Percentiles rank a stretch among this genome's conserved stretches.
phyloP scores from a whole-genome alignment of 2,329 filamentous ascomycete genomes.

The Cylindrodendrum hubeiense region DNA sequence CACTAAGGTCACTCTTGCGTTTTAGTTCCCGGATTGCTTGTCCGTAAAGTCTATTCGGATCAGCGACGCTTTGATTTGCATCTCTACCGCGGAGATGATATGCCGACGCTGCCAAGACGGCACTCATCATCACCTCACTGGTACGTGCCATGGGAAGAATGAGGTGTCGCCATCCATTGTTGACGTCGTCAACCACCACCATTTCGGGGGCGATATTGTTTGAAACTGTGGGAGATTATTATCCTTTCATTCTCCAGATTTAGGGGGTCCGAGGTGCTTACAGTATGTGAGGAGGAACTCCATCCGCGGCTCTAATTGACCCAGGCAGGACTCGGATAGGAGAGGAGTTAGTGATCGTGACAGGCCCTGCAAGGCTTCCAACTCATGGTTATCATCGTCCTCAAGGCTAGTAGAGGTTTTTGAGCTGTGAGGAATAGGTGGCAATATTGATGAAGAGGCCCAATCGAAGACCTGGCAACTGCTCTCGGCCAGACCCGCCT shows the following conservation, averaged over 20 bases:
- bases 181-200: constrained; percentile 36
- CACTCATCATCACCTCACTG: constrained; percentile 38
- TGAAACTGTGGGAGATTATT: constrained; percentile 25
- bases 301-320: constrained; percentile 7
- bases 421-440: background rate
- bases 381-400: background rate
- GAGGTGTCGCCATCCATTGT: constrained; percentile 38
- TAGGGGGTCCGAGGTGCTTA: background rate
- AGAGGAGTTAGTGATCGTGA: background rate
- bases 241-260: background rate
- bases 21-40: constrained; percentile 30
- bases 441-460: background rate
- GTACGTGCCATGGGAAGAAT: constrained; percentile 35
- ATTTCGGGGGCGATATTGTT: constrained; percentile 36
- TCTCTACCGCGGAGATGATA: constrained; percentile 35
- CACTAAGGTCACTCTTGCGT: constrained; percentile 17
- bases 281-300: constrained; percentile 21
- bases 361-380: background rate
- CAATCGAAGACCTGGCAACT: background rate
- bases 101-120: constrained; percentile 42
- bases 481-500: background rate
- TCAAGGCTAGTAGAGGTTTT: background rate
- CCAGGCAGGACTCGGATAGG: background rate
- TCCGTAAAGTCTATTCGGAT: constrained; percentile 23
- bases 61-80: background rate